These are phyloP conservation scores for Pseudonitzschia delicatissima DNA, from an alignment of 108 stramenopile species.

Conservation along the genomic window DNA sequence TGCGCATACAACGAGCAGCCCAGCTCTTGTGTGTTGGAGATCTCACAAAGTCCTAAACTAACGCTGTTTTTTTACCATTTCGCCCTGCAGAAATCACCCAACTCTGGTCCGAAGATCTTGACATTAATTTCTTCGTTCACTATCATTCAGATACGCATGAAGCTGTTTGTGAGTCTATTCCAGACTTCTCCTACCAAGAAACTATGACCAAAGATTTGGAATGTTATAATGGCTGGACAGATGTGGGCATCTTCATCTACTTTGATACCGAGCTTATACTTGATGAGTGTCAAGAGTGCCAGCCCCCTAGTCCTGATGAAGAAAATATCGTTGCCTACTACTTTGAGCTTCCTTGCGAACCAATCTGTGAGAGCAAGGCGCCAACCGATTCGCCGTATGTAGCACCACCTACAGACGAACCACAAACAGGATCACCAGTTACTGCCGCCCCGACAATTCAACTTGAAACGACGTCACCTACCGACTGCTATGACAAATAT, in stretches of 20 bases:
- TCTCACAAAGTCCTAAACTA: too few relatives aligned
- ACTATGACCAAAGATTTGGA: constrained; percentile 10
- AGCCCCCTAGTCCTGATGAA: constrained; percentile 16
- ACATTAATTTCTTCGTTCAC: constrained; percentile 2
- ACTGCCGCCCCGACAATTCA: too few relatives aligned
- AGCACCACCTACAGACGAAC: too few relatives aligned
- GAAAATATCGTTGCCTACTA: constrained; percentile 13
- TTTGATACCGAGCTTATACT: constrained; percentile 13
- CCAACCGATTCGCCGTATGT: too few relatives aligned
- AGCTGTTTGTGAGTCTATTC: constrained; percentile 5
- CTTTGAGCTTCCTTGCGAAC: constrained; percentile 20
- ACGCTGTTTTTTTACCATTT: neutral
- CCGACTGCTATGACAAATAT: constrained; percentile 26
- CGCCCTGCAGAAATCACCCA: constrained; percentile 8
- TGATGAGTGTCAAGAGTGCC: constrained; percentile 28
- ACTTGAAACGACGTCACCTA: too few relatives aligned
- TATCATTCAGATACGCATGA: constrained; percentile 8
- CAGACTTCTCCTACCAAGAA: constrained; percentile 4
- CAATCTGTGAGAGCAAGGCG: constrained; percentile 12
- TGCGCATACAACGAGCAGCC: too few relatives aligned
- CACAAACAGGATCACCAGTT: too few relatives aligned
- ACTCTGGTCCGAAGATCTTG: constrained; percentile 6
- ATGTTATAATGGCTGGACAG: constrained; percentile 25
- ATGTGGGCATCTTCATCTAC: constrained; percentile 20
- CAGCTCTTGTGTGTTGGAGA: too few relatives aligned